Conservation (phyloP, 768 basidiomycete genomes). For the Serendipita indica region DNA sequence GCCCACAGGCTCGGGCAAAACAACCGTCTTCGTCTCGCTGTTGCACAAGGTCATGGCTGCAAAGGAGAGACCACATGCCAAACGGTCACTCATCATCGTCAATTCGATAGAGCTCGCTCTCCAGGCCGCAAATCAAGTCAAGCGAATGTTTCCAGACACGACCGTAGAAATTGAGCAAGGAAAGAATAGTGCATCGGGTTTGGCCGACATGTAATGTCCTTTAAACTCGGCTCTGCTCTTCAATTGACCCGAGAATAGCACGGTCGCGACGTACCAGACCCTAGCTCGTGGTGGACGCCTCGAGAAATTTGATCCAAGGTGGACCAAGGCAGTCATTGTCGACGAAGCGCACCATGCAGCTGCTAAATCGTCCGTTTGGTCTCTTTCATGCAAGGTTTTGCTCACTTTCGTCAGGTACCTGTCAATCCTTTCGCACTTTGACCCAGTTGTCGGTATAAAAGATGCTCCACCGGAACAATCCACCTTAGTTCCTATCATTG, state of each 20-base stretch:
- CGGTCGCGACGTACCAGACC: conserved; percentile 83
- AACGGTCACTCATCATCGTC: conserved; percentile 64
- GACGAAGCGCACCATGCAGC: conserved; percentile 96
- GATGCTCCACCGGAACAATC: background rate
- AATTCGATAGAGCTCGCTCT: conserved; percentile 79
- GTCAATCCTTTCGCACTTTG: conserved; percentile 69
- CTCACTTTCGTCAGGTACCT: conserved; percentile 43
- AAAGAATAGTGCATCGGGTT: conserved; percentile 50
- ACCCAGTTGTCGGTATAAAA: conserved; percentile 24
- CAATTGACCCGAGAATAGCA: conserved; percentile 29
- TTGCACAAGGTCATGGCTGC: conserved; percentile 47
- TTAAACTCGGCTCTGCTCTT: conserved; percentile 5
- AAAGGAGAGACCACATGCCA: conserved; percentile 29
- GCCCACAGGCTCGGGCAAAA: conserved; percentile 79
- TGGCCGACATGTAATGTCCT: conserved; percentile 58
- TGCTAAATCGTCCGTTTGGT: conserved; percentile 65
- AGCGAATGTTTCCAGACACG: conserved; percentile 51
- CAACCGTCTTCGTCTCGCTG: conserved; percentile 78
- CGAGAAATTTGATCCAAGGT: conserved; percentile 55
- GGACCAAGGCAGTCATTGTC: conserved; percentile 62
- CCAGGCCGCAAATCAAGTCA: conserved; percentile 67
- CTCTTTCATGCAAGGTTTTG: background rate
- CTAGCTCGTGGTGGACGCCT: conserved; percentile 48
- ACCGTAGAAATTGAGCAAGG: conserved; percentile 90
- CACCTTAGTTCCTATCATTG: conserved; percentile 59